Conservation (phyloP, 208 protist genomes). For the Leishmania arabica region DNA sequence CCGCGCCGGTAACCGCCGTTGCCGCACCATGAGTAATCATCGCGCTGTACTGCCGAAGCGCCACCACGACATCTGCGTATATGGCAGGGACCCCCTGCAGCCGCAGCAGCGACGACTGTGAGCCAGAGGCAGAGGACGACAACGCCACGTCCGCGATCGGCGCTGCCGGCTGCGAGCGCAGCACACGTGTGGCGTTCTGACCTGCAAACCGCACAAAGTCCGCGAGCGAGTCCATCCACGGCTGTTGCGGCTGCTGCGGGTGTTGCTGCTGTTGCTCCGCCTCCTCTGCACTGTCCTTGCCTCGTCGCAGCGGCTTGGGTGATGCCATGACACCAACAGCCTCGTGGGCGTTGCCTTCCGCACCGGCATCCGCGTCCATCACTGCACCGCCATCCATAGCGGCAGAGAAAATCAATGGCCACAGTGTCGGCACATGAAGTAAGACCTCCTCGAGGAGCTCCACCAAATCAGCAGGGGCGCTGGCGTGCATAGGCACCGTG, state of each 20-base stretch:
- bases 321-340: neutral
- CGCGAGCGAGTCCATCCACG: constrained; percentile 8
- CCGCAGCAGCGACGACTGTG: neutral
- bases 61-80: constrained; percentile 34
- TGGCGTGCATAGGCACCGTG: constrained; percentile 48
- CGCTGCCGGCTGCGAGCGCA: constrained; percentile 9
- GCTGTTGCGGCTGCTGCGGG: neutral
- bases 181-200: constrained; percentile 11
- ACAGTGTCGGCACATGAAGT: constrained; percentile 43
- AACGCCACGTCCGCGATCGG: neutral
- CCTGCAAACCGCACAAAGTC: constrained; percentile 19
- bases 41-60: constrained; percentile 27
- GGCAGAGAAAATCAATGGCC: constrained; percentile 7
- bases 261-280: neutral
- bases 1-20: neutral
- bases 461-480: constrained; percentile 68
- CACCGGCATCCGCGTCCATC: constrained; percentile 1
- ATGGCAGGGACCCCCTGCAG: constrained; percentile 47
- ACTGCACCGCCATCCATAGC: neutral
- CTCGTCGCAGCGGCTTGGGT: neutral
- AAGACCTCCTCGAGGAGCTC: constrained; percentile 69
- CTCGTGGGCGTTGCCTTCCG: neutral
- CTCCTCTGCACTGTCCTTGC: neutral
- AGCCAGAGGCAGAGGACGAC: neutral
- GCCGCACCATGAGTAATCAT: constrained; percentile 1